Base-by-base conservation (phyloP, 148 eudicot genomes). In the Chenopodium suecicum region DNA sequence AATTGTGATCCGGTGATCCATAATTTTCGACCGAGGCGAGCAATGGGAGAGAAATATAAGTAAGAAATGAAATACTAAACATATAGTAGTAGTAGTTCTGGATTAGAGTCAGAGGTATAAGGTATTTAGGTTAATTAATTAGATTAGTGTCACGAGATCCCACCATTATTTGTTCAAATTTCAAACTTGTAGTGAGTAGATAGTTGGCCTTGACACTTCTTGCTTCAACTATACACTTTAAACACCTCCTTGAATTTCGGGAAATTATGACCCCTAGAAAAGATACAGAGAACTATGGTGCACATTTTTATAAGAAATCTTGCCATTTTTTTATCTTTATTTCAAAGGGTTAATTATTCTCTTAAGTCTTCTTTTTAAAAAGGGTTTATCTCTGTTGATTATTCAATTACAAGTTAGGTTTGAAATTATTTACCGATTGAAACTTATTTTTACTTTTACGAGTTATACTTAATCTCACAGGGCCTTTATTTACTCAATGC, bases 111-210 rank as follows among this genome's bases (percentile, higher is more conserved):
- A 82, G 66, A 78, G 22, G 7, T 8, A 64, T 64, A 56, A 78
- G 16, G 7, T 8, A 64, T 64, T n/a, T 27, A 74, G 74, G 25
- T 44, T 77, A 82, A 62, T 83, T 73, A 74, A 81, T 62, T 81
- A 12, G 76, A 75, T 79, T 74, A 83, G 22, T 19, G 71, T 81
- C 78, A 84, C 78, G 83, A 80, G 86, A 84, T 80, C 86, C 81
- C 86, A 84, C 81, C 80, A 84, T 78, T 64, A 77, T 84, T 80
- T 63, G 81, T 80, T 69, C 81, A 81, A 84, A 84, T 80, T 83
- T 84, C 81, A 84, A 84, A 80, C 69, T 75, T 75, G 4, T 9
- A 47, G 56, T 52, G 44, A 52, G 56, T 52, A 52, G 56, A 10
- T 10, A 3, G 16, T 17, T 56, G 22, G 62, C 12, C 11, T 9